phyloP scores from a whole-genome alignment of 2,329 filamentous ascomycete species.

The Colletotrichum viniferum region DNA sequence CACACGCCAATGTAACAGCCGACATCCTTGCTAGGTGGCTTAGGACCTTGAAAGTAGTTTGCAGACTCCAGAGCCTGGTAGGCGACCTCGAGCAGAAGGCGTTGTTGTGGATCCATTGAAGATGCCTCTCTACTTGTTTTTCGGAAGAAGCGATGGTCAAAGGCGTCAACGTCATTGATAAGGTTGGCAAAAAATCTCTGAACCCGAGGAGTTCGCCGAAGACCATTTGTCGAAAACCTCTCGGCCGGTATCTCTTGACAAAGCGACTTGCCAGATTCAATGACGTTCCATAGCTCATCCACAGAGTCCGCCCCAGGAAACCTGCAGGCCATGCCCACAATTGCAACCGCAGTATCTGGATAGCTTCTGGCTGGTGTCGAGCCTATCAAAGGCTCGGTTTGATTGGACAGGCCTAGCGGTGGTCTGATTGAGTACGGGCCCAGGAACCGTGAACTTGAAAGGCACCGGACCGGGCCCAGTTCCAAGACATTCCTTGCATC shows the following conservation, averaged over 20 bases:
- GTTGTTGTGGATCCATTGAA: slow-evolving; percentile 36
- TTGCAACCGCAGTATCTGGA: not conserved
- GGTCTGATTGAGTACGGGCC: not conserved
- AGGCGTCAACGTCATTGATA: slow-evolving; percentile 26
- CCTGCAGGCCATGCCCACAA: not conserved
- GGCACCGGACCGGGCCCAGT: not conserved
- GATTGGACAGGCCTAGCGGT: not conserved
- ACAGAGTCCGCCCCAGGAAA: not conserved
- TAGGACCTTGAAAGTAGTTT: slow-evolving; percentile 26
- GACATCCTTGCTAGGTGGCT: slow-evolving; percentile 30
- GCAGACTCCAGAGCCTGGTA: slow-evolving; percentile 33
- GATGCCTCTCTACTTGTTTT: slow-evolving; percentile 29
- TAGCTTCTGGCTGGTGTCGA: not conserved
- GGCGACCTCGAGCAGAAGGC: slow-evolving; percentile 34
- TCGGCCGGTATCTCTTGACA: not conserved
- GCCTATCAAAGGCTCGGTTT: not conserved
- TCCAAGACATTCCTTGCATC: not conserved
- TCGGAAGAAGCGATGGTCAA: slow-evolving; percentile 46
- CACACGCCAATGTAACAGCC: slow-evolving; percentile 26
- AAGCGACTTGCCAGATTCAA: not conserved
- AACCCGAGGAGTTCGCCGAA: not conserved
- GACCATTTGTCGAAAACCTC: not conserved
- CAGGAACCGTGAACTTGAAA: not conserved
- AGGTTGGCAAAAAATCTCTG: slow-evolving; percentile 4
- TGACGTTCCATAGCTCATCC: not conserved